These are phyloP conservation scores for Phytophthora tubulina DNA, from an alignment of 352 stramenopile genomes.

Conservation along the genomic window DNA sequence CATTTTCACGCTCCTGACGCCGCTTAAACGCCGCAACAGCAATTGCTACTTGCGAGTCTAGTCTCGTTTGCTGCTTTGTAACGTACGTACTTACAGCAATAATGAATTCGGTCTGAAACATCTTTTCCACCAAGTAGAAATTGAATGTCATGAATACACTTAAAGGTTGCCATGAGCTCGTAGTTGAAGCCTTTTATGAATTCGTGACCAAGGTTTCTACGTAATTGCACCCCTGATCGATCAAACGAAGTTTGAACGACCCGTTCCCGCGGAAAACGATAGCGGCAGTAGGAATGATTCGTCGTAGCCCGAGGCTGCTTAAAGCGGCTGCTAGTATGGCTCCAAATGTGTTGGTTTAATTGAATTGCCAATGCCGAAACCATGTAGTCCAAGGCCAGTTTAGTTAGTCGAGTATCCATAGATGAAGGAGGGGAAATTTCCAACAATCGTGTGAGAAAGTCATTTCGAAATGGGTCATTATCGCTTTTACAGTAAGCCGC, in stretches of 20 bases:
- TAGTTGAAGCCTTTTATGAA: constrained; percentile 19
- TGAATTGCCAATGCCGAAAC: constrained; percentile 2
- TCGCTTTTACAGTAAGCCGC: neutral
- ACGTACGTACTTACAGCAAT: constrained; percentile 27
- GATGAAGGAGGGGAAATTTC: neutral
- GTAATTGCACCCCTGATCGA: neutral
- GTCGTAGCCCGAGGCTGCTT: constrained; percentile 6
- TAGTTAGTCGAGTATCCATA: neutral
- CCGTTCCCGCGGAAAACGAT: constrained; percentile 1
- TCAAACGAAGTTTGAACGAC: too few relatives aligned
- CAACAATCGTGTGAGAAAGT: neutral
- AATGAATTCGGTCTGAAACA: constrained; percentile 7
- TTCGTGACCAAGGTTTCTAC: neutral
- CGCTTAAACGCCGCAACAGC: constrained; percentile 10
- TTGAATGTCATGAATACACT: too few relatives aligned
- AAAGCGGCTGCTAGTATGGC: too few relatives aligned
- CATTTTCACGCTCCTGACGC: constrained; percentile 2
- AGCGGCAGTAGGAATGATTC: neutral
- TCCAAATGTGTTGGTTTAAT: too few relatives aligned
- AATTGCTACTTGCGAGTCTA: constrained; percentile 2
- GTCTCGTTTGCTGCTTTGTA: constrained; percentile 4
- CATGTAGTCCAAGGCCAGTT: constrained; percentile 1
- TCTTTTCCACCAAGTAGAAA: constrained; percentile 10
- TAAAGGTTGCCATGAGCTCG: constrained; percentile 4
- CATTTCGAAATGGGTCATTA: constrained; percentile 1